Base-by-base conservation (phyloP, 345 rosid species). In the Psidium guajava region DNA sequence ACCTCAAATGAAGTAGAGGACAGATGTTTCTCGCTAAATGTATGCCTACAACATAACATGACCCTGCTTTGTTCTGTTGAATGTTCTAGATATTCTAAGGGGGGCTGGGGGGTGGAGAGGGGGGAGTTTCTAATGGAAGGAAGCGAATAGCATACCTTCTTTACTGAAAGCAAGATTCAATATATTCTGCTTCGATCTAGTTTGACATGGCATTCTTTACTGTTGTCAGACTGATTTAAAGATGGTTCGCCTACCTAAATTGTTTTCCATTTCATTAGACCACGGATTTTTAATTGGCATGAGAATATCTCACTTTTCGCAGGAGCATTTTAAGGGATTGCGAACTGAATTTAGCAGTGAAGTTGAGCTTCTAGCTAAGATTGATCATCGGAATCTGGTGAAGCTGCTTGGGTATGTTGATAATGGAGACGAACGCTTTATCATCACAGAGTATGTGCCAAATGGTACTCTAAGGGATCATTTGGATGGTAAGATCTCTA, bases 401-500 rank as follows among this genome's bases (percentile, higher is more conserved):
- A 96, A 92, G 94, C 90, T 97, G 61, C 96, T 96, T 81, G 98
- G 98, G 89, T 96, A 91, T 88, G 93, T 97, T 74, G 98, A 95
- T 84, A 90, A 88, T 88, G 98, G 97, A 90, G 87, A 93, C 32
- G 98, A 97, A 82, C 94, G 98, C 81, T 96, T 96, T 88, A 92
- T 97, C 85, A 94, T 97, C 85, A 95, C 99, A 11, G 99, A 97
- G 89, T 97, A 88, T 85, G 95, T 97, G 47, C 91, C 95, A 61
- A 97, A 97, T 90, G 99, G 99, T 56, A 96, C 98, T 85, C 98
- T 97, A 55, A 92, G 99, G 88, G 99, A 93, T 75, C 98, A 97
- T 91, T 91, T 97, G 91, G 98, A 97, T 92, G 98, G 99, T 97
- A 89, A 92, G 94, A 55, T 84, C 13, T 57, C 44, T 82, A 42